These are phyloP conservation scores for Xylariaceae sp. DNA, from an alignment of 2,329 filamentous ascomycete species.

Conservation along the genomic window DNA sequence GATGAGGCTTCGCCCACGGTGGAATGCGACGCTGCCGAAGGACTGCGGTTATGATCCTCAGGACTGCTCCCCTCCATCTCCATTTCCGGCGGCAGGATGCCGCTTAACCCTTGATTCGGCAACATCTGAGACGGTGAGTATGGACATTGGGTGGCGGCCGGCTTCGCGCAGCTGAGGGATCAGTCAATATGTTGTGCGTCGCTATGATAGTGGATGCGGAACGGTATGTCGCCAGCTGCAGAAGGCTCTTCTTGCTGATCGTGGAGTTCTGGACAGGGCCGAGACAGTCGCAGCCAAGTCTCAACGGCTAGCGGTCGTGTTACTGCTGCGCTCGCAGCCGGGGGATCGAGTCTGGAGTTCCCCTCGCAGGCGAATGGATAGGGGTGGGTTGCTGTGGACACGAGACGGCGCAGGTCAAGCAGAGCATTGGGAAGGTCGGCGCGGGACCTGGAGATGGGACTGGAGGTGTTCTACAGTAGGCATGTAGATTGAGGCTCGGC, in stretches of 20 bases:
- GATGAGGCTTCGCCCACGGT: conserved; percentile 27
- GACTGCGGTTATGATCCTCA: conserved; percentile 35
- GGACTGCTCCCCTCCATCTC: conserved; percentile 44
- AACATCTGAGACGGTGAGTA: conserved; percentile 32
- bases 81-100: conserved; percentile 41
- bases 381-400: too few species aligned
- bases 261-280: background rate
- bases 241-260: too few species aligned
- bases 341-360: too few species aligned
- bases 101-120: conserved; percentile 43
- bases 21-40: conserved; percentile 32
- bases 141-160: conserved; percentile 25
- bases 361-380: too few species aligned
- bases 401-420: too few species aligned
- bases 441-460: too few species aligned
- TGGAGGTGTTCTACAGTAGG: too few species aligned
- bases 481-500: too few species aligned
- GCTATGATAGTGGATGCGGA: conserved; percentile 16
- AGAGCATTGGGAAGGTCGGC: too few species aligned
- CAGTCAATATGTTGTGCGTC: conserved; percentile 18
- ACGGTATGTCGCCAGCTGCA: conserved; percentile 19
- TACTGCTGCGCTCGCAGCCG: too few species aligned
- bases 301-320: too few species aligned
- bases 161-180: conserved; percentile 19
- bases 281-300: background rate